Evolutionary conservation across 2,329 filamentous ascomycete genomes (phyloP).

Genomic region (Cercospora citrullina): DNA sequence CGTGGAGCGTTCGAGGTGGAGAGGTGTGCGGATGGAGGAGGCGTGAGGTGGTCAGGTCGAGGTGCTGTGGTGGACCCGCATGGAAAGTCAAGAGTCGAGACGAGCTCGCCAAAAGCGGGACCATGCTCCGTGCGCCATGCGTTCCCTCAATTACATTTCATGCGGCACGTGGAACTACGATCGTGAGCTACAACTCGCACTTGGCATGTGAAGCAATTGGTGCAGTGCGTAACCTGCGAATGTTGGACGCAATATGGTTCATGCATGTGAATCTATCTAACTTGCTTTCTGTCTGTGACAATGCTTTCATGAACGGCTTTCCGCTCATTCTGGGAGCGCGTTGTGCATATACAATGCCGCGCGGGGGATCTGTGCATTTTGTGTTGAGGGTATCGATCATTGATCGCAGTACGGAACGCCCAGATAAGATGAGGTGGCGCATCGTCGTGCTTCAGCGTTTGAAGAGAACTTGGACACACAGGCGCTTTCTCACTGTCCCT

Average conservation of each 20-base stretch:
- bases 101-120: conserved; percentile 4
- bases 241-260: not conserved
- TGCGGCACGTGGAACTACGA: not conserved
- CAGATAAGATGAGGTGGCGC: conserved; percentile 25
- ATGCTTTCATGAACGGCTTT: conserved; percentile 15
- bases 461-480: not conserved
- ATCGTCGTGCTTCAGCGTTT: not conserved
- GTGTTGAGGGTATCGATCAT: conserved; percentile 20
- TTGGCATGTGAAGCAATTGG: not conserved
- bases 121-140: not conserved
- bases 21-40: not conserved
- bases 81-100: not conserved
- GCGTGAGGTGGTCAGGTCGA: not conserved
- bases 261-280: conserved; percentile 29
- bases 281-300: conserved; percentile 18
- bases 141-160: not conserved
- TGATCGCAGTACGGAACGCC: conserved; percentile 32
- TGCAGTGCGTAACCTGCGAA: not conserved
- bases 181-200: not conserved
- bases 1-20: not conserved
- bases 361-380: conserved; percentile 25
- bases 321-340: conserved; percentile 13
- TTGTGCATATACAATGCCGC: conserved; percentile 24
- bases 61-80: not conserved
- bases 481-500: not conserved